Evolutionary conservation across 2,329 filamentous ascomycete species (phyloP), one percentile per base, ranked within the genome.

Genomic region (Geosmithia flava): DNA sequence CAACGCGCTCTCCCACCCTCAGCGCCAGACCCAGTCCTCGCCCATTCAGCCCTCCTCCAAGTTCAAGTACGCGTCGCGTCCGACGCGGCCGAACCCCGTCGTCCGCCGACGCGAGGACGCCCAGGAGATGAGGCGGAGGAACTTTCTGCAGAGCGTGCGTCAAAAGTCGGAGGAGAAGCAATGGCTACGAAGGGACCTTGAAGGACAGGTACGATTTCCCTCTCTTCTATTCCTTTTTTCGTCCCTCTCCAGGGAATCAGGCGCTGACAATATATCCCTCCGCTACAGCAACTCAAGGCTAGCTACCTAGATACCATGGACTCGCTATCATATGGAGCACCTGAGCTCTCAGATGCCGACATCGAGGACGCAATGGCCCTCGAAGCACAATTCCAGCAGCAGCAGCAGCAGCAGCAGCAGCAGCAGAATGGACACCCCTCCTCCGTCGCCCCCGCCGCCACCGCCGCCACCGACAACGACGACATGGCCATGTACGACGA

Each of bases 71-170:
- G 70, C 76, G 27, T 66, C 75, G 51, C 72, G 79, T 16, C 68
- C 70, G 15, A 65, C 72, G 48, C 83, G 83, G 51, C 70, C 74
- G 37, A 87, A 84, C 52, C 84, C 82, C 0, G 56, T 84, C 7
- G 64, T 81, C 17, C 74, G 76, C 53, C 75, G 67, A 51, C 72
- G 78, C 46, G 77, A 88, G 58, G 78, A 77, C 17, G 70, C 71
- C 1, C 77, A 80, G 48, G 81, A 87, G 58, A 70, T 75, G 48
- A 69, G 86, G 49, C 70, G 85, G 44, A 75, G 76, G 30, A 68
- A 84, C 49, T 91, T 91, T 56, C 66, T 91, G 50, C 78, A 80
- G 58, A 84, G 74, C 47, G 80, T 85, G 17, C 70, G 78, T 50
- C 74, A 79, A 55, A 72, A 76, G 41, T 67, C 72, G 2, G 78